Base-by-base conservation (phyloP, 2,329 filamentous ascomycete genomes). In the Nectriaceae sp. region DNA sequence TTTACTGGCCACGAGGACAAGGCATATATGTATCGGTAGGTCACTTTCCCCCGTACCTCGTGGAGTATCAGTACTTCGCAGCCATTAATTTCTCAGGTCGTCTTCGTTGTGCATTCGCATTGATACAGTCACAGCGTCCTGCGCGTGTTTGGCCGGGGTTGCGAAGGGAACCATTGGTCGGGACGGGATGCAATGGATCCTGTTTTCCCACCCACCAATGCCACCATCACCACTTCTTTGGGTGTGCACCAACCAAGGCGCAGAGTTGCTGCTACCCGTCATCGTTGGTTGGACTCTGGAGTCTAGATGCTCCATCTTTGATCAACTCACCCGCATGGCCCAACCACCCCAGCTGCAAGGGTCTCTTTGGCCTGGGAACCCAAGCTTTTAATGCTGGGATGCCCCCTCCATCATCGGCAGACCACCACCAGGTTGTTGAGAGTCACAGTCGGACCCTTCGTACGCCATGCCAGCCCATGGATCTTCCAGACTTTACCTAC, bases 21-120 rank as follows among this genome's bases (percentile, higher is more conserved):
- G 42, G 42, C 40, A 46, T 31, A 52, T 43, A 52, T 41, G 46
- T 49, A 49, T 26, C 42, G 26, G 42, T 42, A 52, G 49, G 49
- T 52, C 49, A 48, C 44, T 52, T 44, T 36, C 19, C 16, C 24
- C 13, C 24, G 13, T 29, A 6, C 13, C 6, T 13, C 24, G 13
- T n/a, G 24, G 24, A 6, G 13, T 29, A 6, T 13, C 13, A 29
- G 24, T 29, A 29, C 24, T 29, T 29, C 6, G 24, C n/a, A 39
- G 20, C 20, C 37, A 21, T 39, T 39, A 21, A 21, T 39, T 21
- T 20, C 37, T 39, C 37, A 16, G 16, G 11, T 15, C 33, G 33
- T 36, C 13, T 19, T 19, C n/a, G n/a, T n/a, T 11, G 8, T 21
- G 20, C 37, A 21, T 21, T 39, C 8, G 37, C 37, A 39, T 39